These are phyloP conservation scores for Aspergillus quadrilineatus DNA, from an alignment of 2,329 filamentous ascomycete species.

Conservation along the genomic window DNA sequence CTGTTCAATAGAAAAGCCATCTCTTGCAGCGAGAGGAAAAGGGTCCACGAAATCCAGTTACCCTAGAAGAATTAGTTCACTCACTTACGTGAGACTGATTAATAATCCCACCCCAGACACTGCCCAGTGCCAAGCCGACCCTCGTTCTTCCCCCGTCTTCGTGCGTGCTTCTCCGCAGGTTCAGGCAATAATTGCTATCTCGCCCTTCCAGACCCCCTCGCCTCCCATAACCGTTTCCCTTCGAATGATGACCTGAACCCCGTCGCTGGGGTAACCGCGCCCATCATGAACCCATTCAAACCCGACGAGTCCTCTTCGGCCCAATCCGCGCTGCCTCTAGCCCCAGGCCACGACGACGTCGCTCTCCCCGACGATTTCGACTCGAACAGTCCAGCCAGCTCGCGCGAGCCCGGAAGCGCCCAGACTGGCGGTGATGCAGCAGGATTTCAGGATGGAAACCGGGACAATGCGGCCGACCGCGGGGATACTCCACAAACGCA, in stretches of 20 bases:
- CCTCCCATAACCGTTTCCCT: conserved; percentile 4
- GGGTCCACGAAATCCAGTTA: too few species aligned
- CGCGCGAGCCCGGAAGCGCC: conserved; percentile 34
- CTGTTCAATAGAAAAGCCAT: neutral
- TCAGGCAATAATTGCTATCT: neutral
- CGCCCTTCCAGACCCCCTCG: conserved; percentile 7
- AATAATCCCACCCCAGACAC: neutral
- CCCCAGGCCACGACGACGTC: conserved; percentile 28
- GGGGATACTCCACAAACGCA: conserved; percentile 19
- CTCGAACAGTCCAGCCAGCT: conserved; percentile 36
- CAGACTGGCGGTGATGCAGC: conserved; percentile 26
- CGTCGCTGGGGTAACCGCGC: conserved; percentile 36
- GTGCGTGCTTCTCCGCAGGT: neutral
- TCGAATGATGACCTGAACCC: conserved; percentile 36
- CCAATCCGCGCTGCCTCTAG: conserved; percentile 25
- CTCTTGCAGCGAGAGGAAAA: too few species aligned
- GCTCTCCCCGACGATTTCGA: conserved; percentile 34
- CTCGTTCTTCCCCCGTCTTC: neutral
- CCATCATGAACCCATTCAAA: conserved; percentile 40
- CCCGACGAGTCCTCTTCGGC: conserved; percentile 33
- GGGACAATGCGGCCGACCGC: conserved; percentile 18
- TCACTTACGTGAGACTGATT: neutral
- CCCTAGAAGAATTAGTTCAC: too few species aligned
- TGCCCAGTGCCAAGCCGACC: neutral
- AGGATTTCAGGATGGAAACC: conserved; percentile 18